Conservation (phyloP, 2,329 filamentous ascomycete species). For the Pseudocercospora eumusae region DNA sequence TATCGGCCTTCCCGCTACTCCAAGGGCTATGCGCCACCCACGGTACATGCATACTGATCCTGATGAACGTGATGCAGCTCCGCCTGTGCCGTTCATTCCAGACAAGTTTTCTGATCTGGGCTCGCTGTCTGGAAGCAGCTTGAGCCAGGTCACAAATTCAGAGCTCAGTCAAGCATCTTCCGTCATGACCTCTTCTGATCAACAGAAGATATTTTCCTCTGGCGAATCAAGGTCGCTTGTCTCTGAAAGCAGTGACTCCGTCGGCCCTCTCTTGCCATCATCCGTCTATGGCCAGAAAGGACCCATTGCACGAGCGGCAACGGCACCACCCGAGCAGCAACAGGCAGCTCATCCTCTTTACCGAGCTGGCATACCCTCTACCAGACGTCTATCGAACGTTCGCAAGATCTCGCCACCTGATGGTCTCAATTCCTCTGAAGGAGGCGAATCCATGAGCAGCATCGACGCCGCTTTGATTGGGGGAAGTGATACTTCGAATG, state of each 20-base stretch:
- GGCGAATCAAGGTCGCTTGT: slow-evolving; percentile 39
- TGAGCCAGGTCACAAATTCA: slow-evolving; percentile 35
- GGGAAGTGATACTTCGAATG: slow-evolving; percentile 42
- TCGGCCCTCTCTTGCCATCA: slow-evolving; percentile 52
- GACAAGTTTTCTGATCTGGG: slow-evolving; percentile 45
- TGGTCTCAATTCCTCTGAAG: slow-evolving; percentile 30
- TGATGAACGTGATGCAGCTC: slow-evolving; percentile 50
- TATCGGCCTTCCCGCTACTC: slow-evolving; percentile 84
- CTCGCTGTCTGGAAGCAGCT: slow-evolving; percentile 28
- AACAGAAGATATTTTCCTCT: slow-evolving; percentile 36
- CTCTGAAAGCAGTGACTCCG: slow-evolving; percentile 39
- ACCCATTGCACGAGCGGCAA: slow-evolving; percentile 46
- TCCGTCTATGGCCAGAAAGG: slow-evolving; percentile 50
- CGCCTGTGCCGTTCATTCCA: slow-evolving; percentile 60
- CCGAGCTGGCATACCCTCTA: slow-evolving; percentile 36
- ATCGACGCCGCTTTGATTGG: slow-evolving; percentile 56
- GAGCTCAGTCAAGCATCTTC: slow-evolving; percentile 33
- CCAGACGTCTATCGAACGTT: slow-evolving; percentile 44
- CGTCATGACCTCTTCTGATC: slow-evolving; percentile 18
- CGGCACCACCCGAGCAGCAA: slow-evolving; percentile 51
- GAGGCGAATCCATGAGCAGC: slow-evolving; percentile 37
- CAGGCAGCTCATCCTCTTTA: slow-evolving; percentile 39
- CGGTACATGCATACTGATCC: slow-evolving; percentile 65
- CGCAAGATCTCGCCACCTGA: slow-evolving; percentile 49
- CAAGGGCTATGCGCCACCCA: slow-evolving; percentile 82